Evolutionary conservation across 371 early-diverging fungal species (phyloP), one percentile per base, ranked within the genome.

Genomic region (Phascolomyces articulosus): DNA sequence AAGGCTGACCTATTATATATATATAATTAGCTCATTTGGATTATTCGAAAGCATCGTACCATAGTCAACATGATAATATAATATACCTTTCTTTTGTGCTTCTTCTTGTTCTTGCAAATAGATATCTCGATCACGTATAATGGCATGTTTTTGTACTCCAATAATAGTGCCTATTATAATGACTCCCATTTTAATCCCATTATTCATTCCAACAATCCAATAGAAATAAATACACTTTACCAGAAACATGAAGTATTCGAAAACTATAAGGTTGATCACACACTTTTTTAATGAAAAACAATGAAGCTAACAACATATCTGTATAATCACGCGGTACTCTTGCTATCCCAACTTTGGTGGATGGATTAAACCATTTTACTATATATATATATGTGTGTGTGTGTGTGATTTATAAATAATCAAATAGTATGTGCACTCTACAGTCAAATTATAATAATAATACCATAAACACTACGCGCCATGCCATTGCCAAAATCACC

Each of bases 311-410:
- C 40, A 72, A 60, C 68, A 82, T 70, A 51, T 77, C 72, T 7
- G 68, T 56, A 40, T 68, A 74, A 26, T 82, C 82, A 55, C 82
- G 55, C 11, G 74, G 72, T 11, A 72, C 72, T 11, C 77, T 71
- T 20, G 77, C 23, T 18, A 82, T 82, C 6, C 82, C 82, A 16
- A 71, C 68, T 10, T 71, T 60, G 29, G 82, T 82, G 9, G 53
- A 59, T 13, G 72, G 56, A 69, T 80, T 80, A 44, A 69, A 80
- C 74, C 78, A 80, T 62, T 77, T 77, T n/a, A 80, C 74, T 79
- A 64, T 40, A 49, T n/a, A 3, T 20, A 31, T 18, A 7, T 23
- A 4, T 34, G 6, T 34, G 11, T 9, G 6, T 34, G 6, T 34
- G 11, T 9, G 6, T 34, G 9, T 0, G 11, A 34, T 34, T 9